phyloP scores from a whole-genome alignment of 805 yeast genomes.

The Saturnispora ahearnii region DNA sequence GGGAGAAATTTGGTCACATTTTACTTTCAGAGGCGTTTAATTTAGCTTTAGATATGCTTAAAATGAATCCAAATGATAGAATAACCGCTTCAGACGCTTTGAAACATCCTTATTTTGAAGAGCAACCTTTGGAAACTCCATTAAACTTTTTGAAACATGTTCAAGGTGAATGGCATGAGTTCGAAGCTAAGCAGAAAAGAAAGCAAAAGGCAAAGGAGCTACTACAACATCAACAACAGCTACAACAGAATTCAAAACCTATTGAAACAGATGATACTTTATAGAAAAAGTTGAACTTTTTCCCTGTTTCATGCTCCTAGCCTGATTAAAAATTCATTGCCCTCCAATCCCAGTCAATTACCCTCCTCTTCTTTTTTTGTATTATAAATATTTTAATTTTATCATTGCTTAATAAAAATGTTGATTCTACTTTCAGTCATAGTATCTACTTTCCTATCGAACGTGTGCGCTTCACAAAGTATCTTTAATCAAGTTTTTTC shows the following conservation, averaged over 20 bases:
- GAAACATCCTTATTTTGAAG: slow-evolving; percentile 58
- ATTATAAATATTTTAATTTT: too few species aligned
- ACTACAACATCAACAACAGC: slow-evolving; percentile 39
- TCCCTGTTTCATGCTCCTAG: too few species aligned
- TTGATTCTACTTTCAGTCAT: too few species aligned
- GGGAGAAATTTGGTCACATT: slow-evolving; percentile 31
- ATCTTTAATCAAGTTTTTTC: too few species aligned
- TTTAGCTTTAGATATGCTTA: slow-evolving; percentile 53
- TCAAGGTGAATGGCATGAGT: slow-evolving; percentile 93
- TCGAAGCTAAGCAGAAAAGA: slow-evolving; percentile 79
- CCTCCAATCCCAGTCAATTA: too few species aligned
- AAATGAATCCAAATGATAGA: slow-evolving; percentile 61
- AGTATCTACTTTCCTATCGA: too few species aligned
- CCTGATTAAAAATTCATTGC: too few species aligned
- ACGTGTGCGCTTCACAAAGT: too few species aligned
- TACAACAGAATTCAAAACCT: slow-evolving; percentile 27
- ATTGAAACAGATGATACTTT: background rate
- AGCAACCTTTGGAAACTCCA: slow-evolving; percentile 57
- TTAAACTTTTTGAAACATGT: slow-evolving; percentile 45
- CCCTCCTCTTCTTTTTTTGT: too few species aligned
- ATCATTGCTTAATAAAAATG: too few species aligned
- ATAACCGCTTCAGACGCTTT: slow-evolving; percentile 64
- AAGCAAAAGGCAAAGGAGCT: slow-evolving; percentile 27
- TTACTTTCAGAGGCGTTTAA: slow-evolving; percentile 50
- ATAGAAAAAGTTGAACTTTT: too few species aligned